A percentile compares a stretch with the other conserved stretches of the same genome.
Evolutionary conservation across 306 rosid genomes (phyloP).

Genomic region (Citrullus amarus): DNA sequence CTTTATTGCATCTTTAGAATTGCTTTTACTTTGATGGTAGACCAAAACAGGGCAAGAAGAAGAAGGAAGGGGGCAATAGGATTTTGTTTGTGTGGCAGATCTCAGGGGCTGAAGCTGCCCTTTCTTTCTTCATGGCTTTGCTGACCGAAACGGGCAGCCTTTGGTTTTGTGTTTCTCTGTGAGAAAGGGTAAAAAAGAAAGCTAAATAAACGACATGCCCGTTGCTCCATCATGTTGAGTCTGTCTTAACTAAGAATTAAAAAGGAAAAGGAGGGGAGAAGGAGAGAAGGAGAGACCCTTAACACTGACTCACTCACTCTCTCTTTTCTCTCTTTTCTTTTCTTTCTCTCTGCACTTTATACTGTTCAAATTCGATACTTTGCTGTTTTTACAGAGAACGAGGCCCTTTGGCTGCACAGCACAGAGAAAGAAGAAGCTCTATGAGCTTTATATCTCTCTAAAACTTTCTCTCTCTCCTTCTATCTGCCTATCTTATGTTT

Average conservation of each 20-base stretch:
- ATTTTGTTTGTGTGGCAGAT: conserved; percentile 12
- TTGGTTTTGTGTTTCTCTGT: conserved; percentile 16
- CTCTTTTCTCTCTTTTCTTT: conserved; percentile 8
- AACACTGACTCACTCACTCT: conserved; percentile 4
- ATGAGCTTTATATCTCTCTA: conserved; percentile 15
- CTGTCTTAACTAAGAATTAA: conserved; percentile 7
- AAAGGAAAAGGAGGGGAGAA: neutral
- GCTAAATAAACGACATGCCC: conserved; percentile 50
- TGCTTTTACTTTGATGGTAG: conserved; percentile 53
- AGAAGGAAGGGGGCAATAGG: neutral
- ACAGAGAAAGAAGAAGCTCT: conserved; percentile 34
- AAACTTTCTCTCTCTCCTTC: conserved; percentile 8
- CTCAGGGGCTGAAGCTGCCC: neutral
- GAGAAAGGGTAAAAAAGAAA: conserved; percentile 22
- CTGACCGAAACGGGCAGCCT: conserved; percentile 74
- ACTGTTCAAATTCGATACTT: conserved; percentile 81
- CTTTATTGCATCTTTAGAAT: conserved; percentile 52
- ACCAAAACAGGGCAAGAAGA: conserved; percentile 31
- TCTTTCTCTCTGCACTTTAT: conserved; percentile 46
- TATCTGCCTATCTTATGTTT: neutral
- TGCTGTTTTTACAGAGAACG: conserved; percentile 75
- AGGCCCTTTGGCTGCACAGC: conserved; percentile 50
- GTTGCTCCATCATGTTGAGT: conserved; percentile 48
- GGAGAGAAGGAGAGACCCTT: conserved; percentile 18
- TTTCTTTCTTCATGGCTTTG: conserved; percentile 41